These are phyloP conservation scores for Aspergillus avenaceus DNA, from an alignment of 495 filamentous ascomycete genomes.

Conservation along the genomic window DNA sequence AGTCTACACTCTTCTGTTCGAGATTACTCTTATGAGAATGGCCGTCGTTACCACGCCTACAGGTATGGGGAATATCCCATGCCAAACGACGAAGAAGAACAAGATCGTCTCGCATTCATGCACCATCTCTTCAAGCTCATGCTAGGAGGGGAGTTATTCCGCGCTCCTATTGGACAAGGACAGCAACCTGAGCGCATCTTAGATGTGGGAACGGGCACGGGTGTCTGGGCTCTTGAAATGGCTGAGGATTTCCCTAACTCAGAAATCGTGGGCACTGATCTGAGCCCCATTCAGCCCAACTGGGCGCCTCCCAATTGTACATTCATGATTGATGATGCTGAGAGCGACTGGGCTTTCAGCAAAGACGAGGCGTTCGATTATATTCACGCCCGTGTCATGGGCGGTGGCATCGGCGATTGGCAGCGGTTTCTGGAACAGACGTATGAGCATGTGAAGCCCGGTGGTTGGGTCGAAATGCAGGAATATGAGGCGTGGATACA, in stretches of 20 bases:
- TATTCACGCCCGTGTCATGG: slow-evolving; percentile 44
- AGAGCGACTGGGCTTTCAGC: slow-evolving; percentile 45
- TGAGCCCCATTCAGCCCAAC: slow-evolving; percentile 51
- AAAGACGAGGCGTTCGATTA: slow-evolving; percentile 41
- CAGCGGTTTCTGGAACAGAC: slow-evolving; percentile 30
- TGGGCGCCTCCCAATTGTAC: slow-evolving; percentile 46
- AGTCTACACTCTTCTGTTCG: slow-evolving; percentile 43
- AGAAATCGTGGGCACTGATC: slow-evolving; percentile 60
- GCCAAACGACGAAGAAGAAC: slow-evolving; percentile 58
- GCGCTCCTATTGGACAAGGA: slow-evolving; percentile 41
- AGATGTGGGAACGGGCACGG: slow-evolving; percentile 54
- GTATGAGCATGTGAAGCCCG: slow-evolving; percentile 42
- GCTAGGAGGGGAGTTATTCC: slow-evolving; percentile 48
- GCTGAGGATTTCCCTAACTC: slow-evolving; percentile 54
- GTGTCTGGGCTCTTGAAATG: slow-evolving; percentile 60
- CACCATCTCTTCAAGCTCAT: slow-evolving; percentile 56
- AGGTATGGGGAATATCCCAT: slow-evolving; percentile 51
- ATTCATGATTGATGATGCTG: slow-evolving; percentile 48
- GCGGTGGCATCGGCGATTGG: slow-evolving; percentile 45
- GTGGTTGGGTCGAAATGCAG: slow-evolving; percentile 53
- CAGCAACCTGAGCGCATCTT: slow-evolving; percentile 29
- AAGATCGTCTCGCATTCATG: slow-evolving; percentile 64
- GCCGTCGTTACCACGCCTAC: slow-evolving; percentile 60
- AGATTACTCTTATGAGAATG: slow-evolving; percentile 54
- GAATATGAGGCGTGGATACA: slow-evolving; percentile 40